Evolutionary conservation across 2,329 filamentous ascomycete genomes (phyloP).

Genomic region (Pseudogymnoascus pannorum): DNA sequence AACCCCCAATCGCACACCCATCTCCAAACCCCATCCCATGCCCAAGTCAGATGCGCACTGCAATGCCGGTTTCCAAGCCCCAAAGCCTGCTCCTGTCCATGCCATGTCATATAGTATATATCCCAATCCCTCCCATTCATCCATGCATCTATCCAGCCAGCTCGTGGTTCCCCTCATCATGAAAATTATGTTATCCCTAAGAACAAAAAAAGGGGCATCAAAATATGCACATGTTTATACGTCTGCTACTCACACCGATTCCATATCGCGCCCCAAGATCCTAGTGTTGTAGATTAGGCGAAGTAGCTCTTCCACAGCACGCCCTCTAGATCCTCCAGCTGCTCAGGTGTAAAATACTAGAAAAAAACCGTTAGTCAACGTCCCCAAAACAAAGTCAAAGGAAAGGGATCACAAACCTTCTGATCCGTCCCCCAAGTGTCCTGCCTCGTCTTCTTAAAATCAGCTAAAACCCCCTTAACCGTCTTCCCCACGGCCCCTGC

Average conservation of each 20-base stretch:
- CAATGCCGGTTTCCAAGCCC: conserved; percentile 1
- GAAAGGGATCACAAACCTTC: conserved; percentile 61
- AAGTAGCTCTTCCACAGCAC: conserved; percentile 99
- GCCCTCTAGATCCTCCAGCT: conserved; percentile 89
- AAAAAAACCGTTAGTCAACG: conserved; percentile 10
- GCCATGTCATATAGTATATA: background rate
- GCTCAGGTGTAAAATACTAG: conserved; percentile 79
- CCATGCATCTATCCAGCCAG: background rate
- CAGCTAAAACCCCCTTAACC: conserved; percentile 85
- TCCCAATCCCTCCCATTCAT: background rate
- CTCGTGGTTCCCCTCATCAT: background rate
- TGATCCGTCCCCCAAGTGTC: conserved; percentile 98
- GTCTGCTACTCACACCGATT: background rate
- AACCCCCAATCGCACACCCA: background rate
- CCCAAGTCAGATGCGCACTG: background rate
- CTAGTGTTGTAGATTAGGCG: conserved; percentile 34
- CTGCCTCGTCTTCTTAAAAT: conserved; percentile 99
- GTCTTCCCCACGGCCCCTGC: conserved; percentile 91
- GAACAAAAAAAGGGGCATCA: background rate
- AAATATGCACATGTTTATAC: conserved; percentile 7
- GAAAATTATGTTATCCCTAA: background rate
- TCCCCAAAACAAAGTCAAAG: conserved; percentile 17
- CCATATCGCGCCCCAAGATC: background rate
- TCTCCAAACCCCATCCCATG: background rate
- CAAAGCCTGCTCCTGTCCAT: background rate